Evolutionary conservation across 2,329 filamentous ascomycete species (phyloP).

Genomic region (Colletotrichum destructivum): DNA sequence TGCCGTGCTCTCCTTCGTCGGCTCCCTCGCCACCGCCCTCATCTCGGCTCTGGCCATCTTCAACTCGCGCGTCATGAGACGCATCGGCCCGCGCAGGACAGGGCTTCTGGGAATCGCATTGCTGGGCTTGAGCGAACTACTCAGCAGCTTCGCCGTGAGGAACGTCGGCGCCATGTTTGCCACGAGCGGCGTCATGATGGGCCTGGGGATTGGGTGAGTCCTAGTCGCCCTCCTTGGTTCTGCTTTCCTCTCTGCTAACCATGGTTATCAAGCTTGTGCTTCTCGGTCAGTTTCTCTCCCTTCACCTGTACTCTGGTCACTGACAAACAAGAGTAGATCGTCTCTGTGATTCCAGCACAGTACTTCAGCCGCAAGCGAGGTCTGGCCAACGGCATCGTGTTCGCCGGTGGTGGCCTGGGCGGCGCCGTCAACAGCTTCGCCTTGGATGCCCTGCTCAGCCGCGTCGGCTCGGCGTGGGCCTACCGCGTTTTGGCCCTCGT

Average conservation of each 20-base stretch:
- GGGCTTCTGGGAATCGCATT: slow-evolving; percentile 65
- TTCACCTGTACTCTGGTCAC: background rate
- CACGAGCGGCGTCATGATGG: slow-evolving; percentile 52
- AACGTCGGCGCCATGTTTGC: slow-evolving; percentile 55
- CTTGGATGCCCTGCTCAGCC: slow-evolving; percentile 63
- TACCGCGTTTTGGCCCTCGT: slow-evolving; percentile 68
- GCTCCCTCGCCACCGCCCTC: slow-evolving; percentile 65
- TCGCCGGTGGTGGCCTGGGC: slow-evolving; percentile 69
- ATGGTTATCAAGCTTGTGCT: slow-evolving; percentile 13
- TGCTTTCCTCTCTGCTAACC: slow-evolving; percentile 4
- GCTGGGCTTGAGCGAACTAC: slow-evolving; percentile 65
- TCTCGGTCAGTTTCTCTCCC: slow-evolving; percentile 16
- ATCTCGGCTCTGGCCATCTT: slow-evolving; percentile 67
- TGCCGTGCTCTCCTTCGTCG: slow-evolving; percentile 72
- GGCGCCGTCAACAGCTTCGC: slow-evolving; percentile 67
- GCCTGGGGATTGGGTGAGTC: slow-evolving; percentile 49
- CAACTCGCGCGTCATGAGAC: slow-evolving; percentile 65
- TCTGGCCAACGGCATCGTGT: slow-evolving; percentile 69
- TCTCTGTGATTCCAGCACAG: slow-evolving; percentile 65
- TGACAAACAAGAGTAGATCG: slow-evolving; percentile 50
- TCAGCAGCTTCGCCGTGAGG: slow-evolving; percentile 55
- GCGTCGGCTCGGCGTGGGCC: slow-evolving; percentile 64
- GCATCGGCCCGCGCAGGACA: slow-evolving; percentile 63
- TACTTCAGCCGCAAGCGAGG: slow-evolving; percentile 70
- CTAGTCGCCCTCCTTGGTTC: too few relatives aligned